Percentiles rank a stretch among this genome's conserved stretches.
phyloP scores from a whole-genome alignment of 805 yeast genomes.

The Candida ortonii region DNA sequence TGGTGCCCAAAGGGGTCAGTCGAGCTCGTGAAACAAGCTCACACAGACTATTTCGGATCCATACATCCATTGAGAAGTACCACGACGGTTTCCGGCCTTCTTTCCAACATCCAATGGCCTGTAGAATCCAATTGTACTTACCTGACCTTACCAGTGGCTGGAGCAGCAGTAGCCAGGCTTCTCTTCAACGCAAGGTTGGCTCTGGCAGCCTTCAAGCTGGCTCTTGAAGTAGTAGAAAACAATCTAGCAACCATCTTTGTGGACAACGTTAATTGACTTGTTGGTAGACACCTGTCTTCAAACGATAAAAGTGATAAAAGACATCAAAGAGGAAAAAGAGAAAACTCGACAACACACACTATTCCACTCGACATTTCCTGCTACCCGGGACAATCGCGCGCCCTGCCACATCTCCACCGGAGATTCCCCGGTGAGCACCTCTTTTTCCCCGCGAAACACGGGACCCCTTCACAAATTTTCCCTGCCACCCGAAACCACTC shows the following conservation, averaged over 20 bases:
- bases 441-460: too few relatives aligned
- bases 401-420: too few relatives aligned
- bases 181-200: conserved; percentile 74
- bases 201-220: conserved; percentile 86
- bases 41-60: too few relatives aligned
- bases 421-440: too few relatives aligned
- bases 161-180: conserved; percentile 76
- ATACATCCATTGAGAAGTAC: too few relatives aligned
- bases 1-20: too few relatives aligned
- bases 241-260: conserved; percentile 47
- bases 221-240: conserved; percentile 67
- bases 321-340: conserved; percentile 14
- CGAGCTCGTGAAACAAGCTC: too few relatives aligned
- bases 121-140: conserved; percentile 41
- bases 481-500: too few relatives aligned
- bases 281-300: conserved; percentile 3
- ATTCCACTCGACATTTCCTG: conserved; percentile 8
- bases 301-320: conserved; percentile 1
- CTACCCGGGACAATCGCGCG: too few relatives aligned
- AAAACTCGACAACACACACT: conserved; percentile 20
- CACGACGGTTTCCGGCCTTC: too few relatives aligned
- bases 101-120: too few relatives aligned
- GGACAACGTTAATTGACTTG: conserved; percentile 16
- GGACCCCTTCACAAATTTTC: too few relatives aligned
- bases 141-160: conserved; percentile 82